Percentiles rank a stretch among this genome's conserved stretches.
These are phyloP conservation scores for Boletus sp. DNA, from an alignment of 768 basidiomycete species.

Conservation along the genomic window DNA sequence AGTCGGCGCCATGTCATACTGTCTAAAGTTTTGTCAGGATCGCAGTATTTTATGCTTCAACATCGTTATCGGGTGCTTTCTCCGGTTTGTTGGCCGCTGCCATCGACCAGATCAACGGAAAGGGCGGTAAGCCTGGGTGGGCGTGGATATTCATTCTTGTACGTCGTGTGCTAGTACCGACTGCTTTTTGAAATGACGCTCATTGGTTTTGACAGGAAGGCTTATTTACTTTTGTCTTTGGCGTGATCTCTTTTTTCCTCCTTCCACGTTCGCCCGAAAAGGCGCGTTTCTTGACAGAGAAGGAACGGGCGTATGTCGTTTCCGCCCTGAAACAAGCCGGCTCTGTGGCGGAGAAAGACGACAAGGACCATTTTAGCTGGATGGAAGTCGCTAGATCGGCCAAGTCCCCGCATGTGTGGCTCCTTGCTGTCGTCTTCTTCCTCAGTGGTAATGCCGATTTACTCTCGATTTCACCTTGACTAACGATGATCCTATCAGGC, in stretches of 20 bases:
- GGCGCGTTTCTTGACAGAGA: constrained; percentile 48
- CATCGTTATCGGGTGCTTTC: constrained; percentile 59
- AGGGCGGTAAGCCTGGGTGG: constrained; percentile 55
- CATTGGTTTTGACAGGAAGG: constrained; percentile 44
- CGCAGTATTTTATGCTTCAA: constrained; percentile 39
- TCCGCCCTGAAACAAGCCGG: constrained; percentile 20
- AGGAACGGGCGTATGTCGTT: constrained; percentile 50
- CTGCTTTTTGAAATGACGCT: not conserved
- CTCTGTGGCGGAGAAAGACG: constrained; percentile 40
- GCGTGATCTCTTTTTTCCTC: constrained; percentile 47
- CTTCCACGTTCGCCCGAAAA: constrained; percentile 44
- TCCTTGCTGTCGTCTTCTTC: constrained; percentile 30
- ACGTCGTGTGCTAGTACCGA: not conserved
- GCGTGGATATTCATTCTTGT: constrained; percentile 61
- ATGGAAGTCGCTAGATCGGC: constrained; percentile 49
- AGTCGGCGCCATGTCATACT: not conserved
- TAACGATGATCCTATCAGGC: constrained; percentile 15
- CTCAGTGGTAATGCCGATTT: constrained; percentile 42
- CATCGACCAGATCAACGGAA: constrained; percentile 23
- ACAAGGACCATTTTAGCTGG: constrained; percentile 55
- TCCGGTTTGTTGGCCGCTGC: constrained; percentile 63
- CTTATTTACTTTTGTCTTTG: constrained; percentile 59
- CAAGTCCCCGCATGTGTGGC: constrained; percentile 52
- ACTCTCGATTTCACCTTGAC: not conserved
- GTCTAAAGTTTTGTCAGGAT: constrained; percentile 28